Evolutionary conservation across 345 rosid species (phyloP).

Genomic region (Turritis glabra): DNA sequence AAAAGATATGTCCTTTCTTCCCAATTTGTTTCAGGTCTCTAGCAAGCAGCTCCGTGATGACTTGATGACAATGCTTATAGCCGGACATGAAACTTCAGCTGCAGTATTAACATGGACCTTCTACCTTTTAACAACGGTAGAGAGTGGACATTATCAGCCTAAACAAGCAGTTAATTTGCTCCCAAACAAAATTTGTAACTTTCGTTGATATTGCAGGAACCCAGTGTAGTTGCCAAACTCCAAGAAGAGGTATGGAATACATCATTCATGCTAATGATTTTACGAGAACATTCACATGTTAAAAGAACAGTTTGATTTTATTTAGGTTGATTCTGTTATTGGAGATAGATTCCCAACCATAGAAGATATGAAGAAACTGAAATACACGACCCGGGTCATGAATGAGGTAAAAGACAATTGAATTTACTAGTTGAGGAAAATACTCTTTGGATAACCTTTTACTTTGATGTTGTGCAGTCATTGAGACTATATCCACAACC

Average conservation of each 20-base stretch:
- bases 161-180: constrained; percentile 2
- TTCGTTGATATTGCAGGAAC: constrained; percentile 59
- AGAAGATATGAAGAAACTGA: constrained; percentile 85
- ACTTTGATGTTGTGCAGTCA: constrained; percentile 53
- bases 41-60: constrained; percentile 98
- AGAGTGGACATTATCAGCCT: background rate
- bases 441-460: background rate
- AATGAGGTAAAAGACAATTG: constrained; percentile 63
- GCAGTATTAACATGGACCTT: constrained; percentile 98
- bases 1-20: constrained; percentile 17
- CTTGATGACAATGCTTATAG: constrained; percentile 98
- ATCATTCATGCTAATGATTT: background rate
- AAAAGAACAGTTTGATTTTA: background rate
- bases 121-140: constrained; percentile 80
- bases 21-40: constrained; percentile 60
- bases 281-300: constrained; percentile 5
- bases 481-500: constrained; percentile 96
- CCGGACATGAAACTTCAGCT: constrained; percentile 98
- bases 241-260: constrained; percentile 71
- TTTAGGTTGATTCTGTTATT: constrained; percentile 83
- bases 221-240: constrained; percentile 72
- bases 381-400: constrained; percentile 87
- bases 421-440: background rate
- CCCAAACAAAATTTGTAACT: background rate
- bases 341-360: constrained; percentile 85